Evolutionary conservation across 2,329 filamentous ascomycete species (phyloP).

Genomic region (Alternaria alternata): DNA sequence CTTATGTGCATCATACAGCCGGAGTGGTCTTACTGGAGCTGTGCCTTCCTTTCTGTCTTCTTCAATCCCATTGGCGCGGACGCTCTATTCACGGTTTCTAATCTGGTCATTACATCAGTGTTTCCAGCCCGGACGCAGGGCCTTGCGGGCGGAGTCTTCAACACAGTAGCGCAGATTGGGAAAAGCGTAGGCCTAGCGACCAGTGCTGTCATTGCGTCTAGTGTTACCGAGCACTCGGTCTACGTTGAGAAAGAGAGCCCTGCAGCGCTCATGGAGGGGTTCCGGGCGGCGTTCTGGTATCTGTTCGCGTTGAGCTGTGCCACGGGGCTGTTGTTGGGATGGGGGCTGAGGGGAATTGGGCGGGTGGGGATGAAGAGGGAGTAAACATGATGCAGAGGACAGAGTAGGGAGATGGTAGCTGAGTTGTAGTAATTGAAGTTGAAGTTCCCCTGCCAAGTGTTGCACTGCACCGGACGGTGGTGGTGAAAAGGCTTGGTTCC

Average conservation of each 20-base stretch:
- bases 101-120: slow-evolving; percentile 54
- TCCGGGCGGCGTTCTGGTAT: slow-evolving; percentile 55
- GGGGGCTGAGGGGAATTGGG: slow-evolving; percentile 55
- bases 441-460: slow-evolving; percentile 13
- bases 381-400: slow-evolving; percentile 10
- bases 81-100: slow-evolving; percentile 54
- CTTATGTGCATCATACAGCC: slow-evolving; percentile 48
- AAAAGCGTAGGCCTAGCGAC: slow-evolving; percentile 52
- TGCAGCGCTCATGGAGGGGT: slow-evolving; percentile 52
- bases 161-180: slow-evolving; percentile 55
- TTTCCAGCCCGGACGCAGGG: slow-evolving; percentile 54
- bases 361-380: slow-evolving; percentile 56
- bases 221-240: slow-evolving; percentile 32
- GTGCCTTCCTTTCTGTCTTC: slow-evolving; percentile 55
- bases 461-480: neutral
- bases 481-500: neutral
- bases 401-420: neutral
- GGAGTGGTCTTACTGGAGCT: slow-evolving; percentile 58
- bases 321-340: slow-evolving; percentile 44
- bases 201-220: slow-evolving; percentile 50
- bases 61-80: slow-evolving; percentile 57
- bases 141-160: slow-evolving; percentile 57
- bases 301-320: slow-evolving; percentile 48
- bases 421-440: too few relatives aligned
- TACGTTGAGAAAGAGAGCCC: slow-evolving; percentile 42